Conservation (phyloP, 2,329 filamentous ascomycete genomes). For the Bipolaris cookei region DNA sequence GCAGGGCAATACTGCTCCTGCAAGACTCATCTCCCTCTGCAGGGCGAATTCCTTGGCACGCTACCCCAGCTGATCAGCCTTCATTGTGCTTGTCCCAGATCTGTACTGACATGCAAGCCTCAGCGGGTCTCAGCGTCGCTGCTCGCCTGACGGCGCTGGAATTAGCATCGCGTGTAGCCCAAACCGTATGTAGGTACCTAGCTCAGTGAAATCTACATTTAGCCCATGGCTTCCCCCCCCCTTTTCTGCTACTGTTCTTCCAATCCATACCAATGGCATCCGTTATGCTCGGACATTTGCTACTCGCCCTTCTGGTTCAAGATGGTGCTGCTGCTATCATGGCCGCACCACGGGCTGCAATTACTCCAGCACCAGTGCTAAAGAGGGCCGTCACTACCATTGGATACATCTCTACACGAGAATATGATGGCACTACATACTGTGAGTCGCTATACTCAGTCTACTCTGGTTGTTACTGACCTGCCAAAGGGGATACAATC, state of each 20-base stretch:
- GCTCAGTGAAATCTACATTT: slow-evolving; percentile 2
- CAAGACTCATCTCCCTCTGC: background rate
- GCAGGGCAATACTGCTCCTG: background rate
- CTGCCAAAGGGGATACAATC: slow-evolving; percentile 16
- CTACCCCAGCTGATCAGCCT: slow-evolving; percentile 9
- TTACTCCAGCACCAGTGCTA: slow-evolving; percentile 15
- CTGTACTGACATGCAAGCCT: slow-evolving; percentile 10
- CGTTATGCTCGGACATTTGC: slow-evolving; percentile 3
- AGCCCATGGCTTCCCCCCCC: background rate
- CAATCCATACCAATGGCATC: slow-evolving; percentile 3
- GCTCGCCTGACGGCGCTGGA: slow-evolving; percentile 6
- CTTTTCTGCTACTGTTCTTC: background rate
- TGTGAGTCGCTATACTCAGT: slow-evolving; percentile 5
- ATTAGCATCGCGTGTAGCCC: slow-evolving; percentile 2
- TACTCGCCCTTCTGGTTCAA: slow-evolving; percentile 5
- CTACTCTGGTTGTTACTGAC: slow-evolving; percentile 1
- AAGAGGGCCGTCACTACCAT: slow-evolving; percentile 17
- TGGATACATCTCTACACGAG: slow-evolving; percentile 16
- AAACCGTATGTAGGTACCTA: slow-evolving; percentile 4
- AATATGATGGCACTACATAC: slow-evolving; percentile 15
- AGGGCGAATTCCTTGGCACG: background rate
- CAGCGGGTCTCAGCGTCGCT: slow-evolving; percentile 13
- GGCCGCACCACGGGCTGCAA: slow-evolving; percentile 10
- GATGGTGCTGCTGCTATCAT: slow-evolving; percentile 12
- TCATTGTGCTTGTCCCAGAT: slow-evolving; percentile 7